phyloP scores from a whole-genome alignment of 202 grass and related monocot species.

The Bolboschoenoplectus hybrid region DNA sequence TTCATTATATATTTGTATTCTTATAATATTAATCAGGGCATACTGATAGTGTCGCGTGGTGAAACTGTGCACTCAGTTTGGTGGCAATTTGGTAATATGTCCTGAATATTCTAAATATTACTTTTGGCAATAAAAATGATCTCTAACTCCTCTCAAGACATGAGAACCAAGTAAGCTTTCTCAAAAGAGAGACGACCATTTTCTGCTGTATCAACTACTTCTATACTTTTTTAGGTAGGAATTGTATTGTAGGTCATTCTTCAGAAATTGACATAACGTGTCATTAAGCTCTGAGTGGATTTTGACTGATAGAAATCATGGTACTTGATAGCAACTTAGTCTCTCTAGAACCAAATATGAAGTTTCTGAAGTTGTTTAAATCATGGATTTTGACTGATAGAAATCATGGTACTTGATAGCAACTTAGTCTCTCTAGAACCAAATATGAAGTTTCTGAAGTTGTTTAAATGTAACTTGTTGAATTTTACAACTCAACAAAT shows the following conservation, averaged over 20 bases:
- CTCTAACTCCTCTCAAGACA: neutral
- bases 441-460: too few relatives aligned
- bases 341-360: too few relatives aligned
- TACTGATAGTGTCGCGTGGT: neutral
- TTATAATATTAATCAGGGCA: neutral
- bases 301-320: neutral
- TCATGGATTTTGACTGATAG: neutral
- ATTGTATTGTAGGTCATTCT: neutral
- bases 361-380: too few relatives aligned
- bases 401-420: neutral
- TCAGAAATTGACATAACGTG: neutral
- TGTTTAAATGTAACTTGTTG: neutral
- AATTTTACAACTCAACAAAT: neutral
- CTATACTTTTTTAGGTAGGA: neutral
- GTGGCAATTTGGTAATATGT: neutral
- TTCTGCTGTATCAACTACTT: neutral
- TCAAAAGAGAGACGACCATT: neutral
- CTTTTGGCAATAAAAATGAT: neutral
- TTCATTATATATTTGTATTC: neutral
- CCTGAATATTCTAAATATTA: neutral
- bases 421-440: neutral
- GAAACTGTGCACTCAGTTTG: neutral
- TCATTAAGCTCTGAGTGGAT: conserved; percentile 3
- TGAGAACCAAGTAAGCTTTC: neutral
- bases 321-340: neutral